A percentile compares a stretch with the other conserved stretches of the same genome.
Conservation (phyloP, 1,284 basidiomycete species). For the Ceratobasidium sp. region DNA sequence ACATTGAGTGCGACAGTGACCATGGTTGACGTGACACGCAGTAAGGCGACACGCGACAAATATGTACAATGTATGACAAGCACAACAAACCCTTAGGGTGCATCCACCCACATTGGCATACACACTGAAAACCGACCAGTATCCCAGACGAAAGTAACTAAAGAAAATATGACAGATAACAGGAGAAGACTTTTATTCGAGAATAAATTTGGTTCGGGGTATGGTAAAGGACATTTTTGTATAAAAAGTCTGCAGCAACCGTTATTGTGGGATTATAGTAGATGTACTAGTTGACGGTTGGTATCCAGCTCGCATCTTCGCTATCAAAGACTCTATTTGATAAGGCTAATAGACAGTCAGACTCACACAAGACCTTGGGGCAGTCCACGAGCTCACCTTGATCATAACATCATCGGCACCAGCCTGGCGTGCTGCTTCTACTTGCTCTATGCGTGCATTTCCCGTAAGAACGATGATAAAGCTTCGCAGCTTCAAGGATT, state of each 20-base stretch:
- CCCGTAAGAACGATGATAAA: conserved; percentile 47
- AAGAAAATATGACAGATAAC: too few relatives aligned
- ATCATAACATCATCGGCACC: conserved; percentile 38
- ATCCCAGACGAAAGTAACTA: too few relatives aligned
- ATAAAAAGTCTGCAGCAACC: background rate
- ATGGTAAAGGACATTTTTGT: too few relatives aligned
- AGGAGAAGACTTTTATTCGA: too few relatives aligned
- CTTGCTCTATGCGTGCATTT: conserved; percentile 43
- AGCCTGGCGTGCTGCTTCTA: conserved; percentile 31
- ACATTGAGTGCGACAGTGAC: conserved; percentile 63
- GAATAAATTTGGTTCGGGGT: too few relatives aligned
- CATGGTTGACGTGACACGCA: conserved; percentile 54
- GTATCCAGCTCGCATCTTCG: conserved; percentile 32
- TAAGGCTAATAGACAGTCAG: conserved; percentile 16
- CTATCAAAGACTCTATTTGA: conserved; percentile 26
- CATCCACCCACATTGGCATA: background rate
- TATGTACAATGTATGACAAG: background rate
- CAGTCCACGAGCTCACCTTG: conserved; percentile 10
- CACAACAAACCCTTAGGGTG: background rate
- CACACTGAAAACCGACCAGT: too few relatives aligned
- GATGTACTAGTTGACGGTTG: background rate
- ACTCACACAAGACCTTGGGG: background rate
- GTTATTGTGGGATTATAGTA: background rate
- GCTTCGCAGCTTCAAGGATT: conserved; percentile 43
- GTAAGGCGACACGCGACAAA: background rate